These are phyloP conservation scores for Penicillium nordicum DNA, from an alignment of 2,329 filamentous ascomycete genomes.

Conservation along the genomic window DNA sequence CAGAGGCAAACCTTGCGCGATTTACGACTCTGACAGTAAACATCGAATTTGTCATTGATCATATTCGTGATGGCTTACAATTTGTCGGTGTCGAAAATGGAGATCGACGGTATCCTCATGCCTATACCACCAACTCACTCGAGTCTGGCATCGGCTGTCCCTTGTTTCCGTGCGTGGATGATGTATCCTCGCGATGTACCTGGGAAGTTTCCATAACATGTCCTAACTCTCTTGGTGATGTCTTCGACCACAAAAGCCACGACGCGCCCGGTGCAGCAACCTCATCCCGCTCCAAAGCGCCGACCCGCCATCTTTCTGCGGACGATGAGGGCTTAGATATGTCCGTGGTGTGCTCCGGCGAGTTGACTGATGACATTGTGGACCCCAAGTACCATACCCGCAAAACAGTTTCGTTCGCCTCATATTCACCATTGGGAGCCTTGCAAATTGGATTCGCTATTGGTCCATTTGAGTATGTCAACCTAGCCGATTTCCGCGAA, in stretches of 20 bases:
- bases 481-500: conserved; percentile 82
- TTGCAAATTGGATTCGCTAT: conserved; percentile 91
- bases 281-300: conserved; percentile 24
- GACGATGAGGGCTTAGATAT: conserved; percentile 88
- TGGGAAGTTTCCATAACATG: conserved; percentile 89
- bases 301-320: conserved; percentile 52
- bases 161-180: conserved; percentile 91
- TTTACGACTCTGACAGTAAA: conserved; percentile 62
- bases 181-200: conserved; percentile 71
- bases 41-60: conserved; percentile 73
- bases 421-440: conserved; percentile 70
- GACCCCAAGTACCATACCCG: conserved; percentile 74
- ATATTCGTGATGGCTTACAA: conserved; percentile 80
- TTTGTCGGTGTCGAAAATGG: conserved; percentile 81
- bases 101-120: conserved; percentile 82
- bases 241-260: conserved; percentile 42
- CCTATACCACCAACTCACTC: conserved; percentile 79
- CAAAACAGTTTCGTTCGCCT: conserved; percentile 83
- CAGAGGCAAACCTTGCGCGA: conserved; percentile 42
- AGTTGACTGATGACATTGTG: conserved; percentile 75
- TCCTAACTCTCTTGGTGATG: conserved; percentile 81
- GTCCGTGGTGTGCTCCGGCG: conserved; percentile 85
- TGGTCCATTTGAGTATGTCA: conserved; percentile 90
- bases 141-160: conserved; percentile 77
- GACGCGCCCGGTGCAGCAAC: conserved; percentile 21